phyloP scores from a whole-genome alignment of 169 alveolate species.

The Plasmodium relictum region DNA sequence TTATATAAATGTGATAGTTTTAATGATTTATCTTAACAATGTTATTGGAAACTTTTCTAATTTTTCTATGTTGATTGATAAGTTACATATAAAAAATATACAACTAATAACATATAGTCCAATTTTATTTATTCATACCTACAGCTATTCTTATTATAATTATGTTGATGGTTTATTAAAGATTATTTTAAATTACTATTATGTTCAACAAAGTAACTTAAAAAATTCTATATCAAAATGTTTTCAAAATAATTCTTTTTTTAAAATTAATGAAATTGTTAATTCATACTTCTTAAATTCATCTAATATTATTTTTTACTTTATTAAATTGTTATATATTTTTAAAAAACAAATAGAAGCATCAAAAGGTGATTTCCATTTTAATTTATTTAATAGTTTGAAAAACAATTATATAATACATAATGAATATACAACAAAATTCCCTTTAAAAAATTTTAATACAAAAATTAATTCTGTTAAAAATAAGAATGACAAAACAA shows the following conservation, averaged over 20 bases:
- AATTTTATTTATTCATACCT: slow-evolving; percentile 43
- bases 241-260: slow-evolving; percentile 51
- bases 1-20: slow-evolving; percentile 41
- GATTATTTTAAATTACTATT: slow-evolving; percentile 33
- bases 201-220: slow-evolving; percentile 48
- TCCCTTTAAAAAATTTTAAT: slow-evolving; percentile 1
- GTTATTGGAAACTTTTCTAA: slow-evolving; percentile 49
- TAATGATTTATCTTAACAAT: slow-evolving; percentile 43
- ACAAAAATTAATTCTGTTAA: background rate
- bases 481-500: background rate
- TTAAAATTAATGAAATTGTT: slow-evolving; percentile 66
- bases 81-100: slow-evolving; percentile 59
- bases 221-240: slow-evolving; percentile 44
- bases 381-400: slow-evolving; percentile 27
- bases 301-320: slow-evolving; percentile 42
- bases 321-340: slow-evolving; percentile 36
- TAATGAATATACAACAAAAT: slow-evolving; percentile 37
- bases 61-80: slow-evolving; percentile 20
- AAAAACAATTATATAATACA: slow-evolving; percentile 27
- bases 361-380: slow-evolving; percentile 6
- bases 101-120: slow-evolving; percentile 58
- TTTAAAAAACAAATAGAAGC: slow-evolving; percentile 49
- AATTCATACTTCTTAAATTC: slow-evolving; percentile 59
- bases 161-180: slow-evolving; percentile 24
- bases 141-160: slow-evolving; percentile 43